Evolutionary conservation across 768 basidiomycete species (phyloP).

Genomic region (Paxillus ammoniavirescens): DNA sequence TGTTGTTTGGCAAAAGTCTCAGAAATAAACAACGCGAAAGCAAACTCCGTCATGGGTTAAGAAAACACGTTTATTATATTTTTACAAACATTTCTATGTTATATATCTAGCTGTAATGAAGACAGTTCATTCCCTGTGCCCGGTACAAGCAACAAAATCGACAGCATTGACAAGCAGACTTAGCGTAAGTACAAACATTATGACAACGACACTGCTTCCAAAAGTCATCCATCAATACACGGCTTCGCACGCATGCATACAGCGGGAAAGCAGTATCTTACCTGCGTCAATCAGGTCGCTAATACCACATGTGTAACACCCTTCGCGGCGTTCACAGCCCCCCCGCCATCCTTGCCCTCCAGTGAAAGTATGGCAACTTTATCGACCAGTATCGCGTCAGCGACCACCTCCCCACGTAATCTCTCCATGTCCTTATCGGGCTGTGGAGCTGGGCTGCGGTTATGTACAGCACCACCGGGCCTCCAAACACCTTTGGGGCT

Average conservation of each 20-base stretch:
- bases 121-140: constrained; percentile 19
- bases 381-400: constrained; percentile 36
- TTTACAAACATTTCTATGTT: constrained; percentile 36
- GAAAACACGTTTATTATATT: constrained; percentile 31
- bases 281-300: constrained; percentile 26
- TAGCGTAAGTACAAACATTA: constrained; percentile 19
- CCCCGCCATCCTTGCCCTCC: constrained; percentile 23
- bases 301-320: constrained; percentile 19
- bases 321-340: constrained; percentile 11
- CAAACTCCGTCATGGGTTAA: neutral
- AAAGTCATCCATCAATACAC: constrained; percentile 1
- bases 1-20: constrained; percentile 34
- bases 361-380: constrained; percentile 38
- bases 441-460: constrained; percentile 19
- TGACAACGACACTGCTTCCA: constrained; percentile 11
- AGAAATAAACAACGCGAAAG: constrained; percentile 19
- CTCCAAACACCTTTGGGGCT: constrained; percentile 35
- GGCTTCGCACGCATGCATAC: neutral
- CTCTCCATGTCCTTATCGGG: constrained; percentile 35
- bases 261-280: constrained; percentile 4
- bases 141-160: constrained; percentile 25
- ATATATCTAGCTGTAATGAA: constrained; percentile 32
- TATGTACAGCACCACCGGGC: constrained; percentile 7
- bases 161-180: constrained; percentile 29
- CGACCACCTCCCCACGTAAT: constrained; percentile 33